These are phyloP conservation scores for Cercospora brassicicola DNA, from an alignment of 2,329 filamentous ascomycete genomes.

Conservation along the genomic window DNA sequence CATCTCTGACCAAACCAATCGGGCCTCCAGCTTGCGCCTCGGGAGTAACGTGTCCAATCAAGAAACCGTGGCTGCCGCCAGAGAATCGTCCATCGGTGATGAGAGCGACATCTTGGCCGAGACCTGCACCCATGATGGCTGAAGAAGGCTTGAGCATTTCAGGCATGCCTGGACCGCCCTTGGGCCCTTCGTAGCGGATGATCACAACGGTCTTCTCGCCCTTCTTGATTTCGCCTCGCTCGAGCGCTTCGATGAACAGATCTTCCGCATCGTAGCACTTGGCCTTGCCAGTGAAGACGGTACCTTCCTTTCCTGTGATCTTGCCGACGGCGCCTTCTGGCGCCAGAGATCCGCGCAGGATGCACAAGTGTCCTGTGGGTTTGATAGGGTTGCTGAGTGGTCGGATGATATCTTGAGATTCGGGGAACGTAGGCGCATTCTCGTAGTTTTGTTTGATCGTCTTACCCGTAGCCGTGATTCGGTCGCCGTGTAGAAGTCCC, in stretches of 20 bases:
- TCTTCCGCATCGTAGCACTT: slow-evolving; percentile 71
- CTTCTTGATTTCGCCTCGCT: slow-evolving; percentile 68
- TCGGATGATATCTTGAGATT: slow-evolving; percentile 68
- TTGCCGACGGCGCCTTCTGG: slow-evolving; percentile 71
- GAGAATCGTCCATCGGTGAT: slow-evolving; percentile 75
- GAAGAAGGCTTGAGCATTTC: slow-evolving; percentile 73
- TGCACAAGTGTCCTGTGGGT: slow-evolving; percentile 69
- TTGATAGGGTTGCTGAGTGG: slow-evolving; percentile 70
- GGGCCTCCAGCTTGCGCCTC: slow-evolving; percentile 84
- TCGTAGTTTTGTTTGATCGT: slow-evolving; percentile 53
- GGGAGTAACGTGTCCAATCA: slow-evolving; percentile 84
- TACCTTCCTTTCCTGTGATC: slow-evolving; percentile 75
- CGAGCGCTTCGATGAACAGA: slow-evolving; percentile 66
- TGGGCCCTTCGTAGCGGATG: slow-evolving; percentile 72
- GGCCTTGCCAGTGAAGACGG: slow-evolving; percentile 66
- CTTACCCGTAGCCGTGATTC: slow-evolving; percentile 54
- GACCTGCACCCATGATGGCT: slow-evolving; percentile 71
- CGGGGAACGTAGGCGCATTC: slow-evolving; percentile 63
- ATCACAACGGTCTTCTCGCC: slow-evolving; percentile 75
- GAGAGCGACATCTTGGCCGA: slow-evolving; percentile 71
- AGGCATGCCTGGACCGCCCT: slow-evolving; percentile 72
- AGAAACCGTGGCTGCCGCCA: slow-evolving; percentile 80
- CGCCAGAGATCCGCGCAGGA: slow-evolving; percentile 67
- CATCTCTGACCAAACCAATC: slow-evolving; percentile 78
- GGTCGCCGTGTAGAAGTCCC: slow-evolving; percentile 50